phyloP scores from a whole-genome alignment of 306 rosid genomes.

The Canavalia ensiformis region DNA sequence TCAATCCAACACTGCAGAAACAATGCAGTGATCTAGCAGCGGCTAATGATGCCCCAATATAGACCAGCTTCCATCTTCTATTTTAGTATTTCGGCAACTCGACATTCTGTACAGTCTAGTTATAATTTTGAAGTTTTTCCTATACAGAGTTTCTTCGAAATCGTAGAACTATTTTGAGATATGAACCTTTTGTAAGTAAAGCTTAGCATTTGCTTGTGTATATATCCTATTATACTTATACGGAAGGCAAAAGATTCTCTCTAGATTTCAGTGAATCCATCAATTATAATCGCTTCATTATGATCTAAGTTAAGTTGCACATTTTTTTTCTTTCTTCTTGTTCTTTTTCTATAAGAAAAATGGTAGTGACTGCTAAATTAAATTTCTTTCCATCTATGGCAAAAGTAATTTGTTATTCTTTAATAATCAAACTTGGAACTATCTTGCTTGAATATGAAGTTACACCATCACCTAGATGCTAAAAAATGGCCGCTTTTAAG shows the following conservation, averaged over 20 bases:
- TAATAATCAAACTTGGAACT: no score
- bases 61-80: slow-evolving; percentile 27
- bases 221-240: neutral
- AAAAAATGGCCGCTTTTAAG: neutral
- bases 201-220: neutral
- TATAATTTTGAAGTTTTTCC: slow-evolving; percentile 9
- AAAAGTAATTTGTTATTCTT: neutral
- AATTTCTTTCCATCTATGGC: neutral
- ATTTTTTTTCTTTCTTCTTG: neutral
- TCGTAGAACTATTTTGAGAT: neutral
- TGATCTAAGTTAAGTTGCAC: neutral
- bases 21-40: slow-evolving; percentile 55
- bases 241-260: neutral
- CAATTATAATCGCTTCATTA: neutral
- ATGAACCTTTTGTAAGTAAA: neutral
- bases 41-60: slow-evolving; percentile 39
- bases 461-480: neutral
- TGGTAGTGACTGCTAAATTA: neutral
- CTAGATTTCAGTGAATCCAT: neutral
- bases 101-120: slow-evolving; percentile 15
- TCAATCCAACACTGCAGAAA: slow-evolving; percentile 61
- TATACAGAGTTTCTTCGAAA: slow-evolving; percentile 1
- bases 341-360: neutral
- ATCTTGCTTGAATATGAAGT: neutral
- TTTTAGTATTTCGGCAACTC: neutral